These are phyloP conservation scores for Lodderomyces margitis DNA, from an alignment of 1,139 yeast species.

Conservation along the genomic window DNA sequence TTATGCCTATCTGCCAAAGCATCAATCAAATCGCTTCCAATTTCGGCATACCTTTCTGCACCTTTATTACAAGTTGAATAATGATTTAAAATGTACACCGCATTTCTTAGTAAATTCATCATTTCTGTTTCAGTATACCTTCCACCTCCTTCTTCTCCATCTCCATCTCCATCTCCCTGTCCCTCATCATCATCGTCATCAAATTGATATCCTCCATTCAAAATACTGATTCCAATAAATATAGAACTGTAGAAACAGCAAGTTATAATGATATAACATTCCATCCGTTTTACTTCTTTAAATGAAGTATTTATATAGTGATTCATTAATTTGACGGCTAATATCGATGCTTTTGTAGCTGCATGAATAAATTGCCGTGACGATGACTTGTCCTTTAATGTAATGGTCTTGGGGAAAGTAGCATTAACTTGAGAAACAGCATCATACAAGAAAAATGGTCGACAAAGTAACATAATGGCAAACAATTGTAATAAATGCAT, in stretches of 20 bases:
- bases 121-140: constrained; percentile 18
- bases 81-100: constrained; percentile 16
- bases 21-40: constrained; percentile 17
- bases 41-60: constrained; percentile 18
- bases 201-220: constrained; percentile 14
- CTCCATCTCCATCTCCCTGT: background rate
- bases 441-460: constrained; percentile 45
- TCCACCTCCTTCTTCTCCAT: constrained; percentile 12
- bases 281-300: constrained; percentile 15
- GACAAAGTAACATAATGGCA: constrained; percentile 40
- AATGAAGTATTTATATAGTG: constrained; percentile 17
- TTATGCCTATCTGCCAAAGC: constrained; percentile 14
- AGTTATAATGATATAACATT: constrained; percentile 18
- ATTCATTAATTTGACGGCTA: constrained; percentile 18
- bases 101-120: constrained; percentile 14
- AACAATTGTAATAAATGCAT: constrained; percentile 40
- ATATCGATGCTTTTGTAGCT: constrained; percentile 18
- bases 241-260: constrained; percentile 19
- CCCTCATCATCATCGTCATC: background rate
- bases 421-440: constrained; percentile 14
- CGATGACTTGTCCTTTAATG: constrained; percentile 11
- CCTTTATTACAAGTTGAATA: constrained; percentile 18
- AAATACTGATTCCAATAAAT: constrained; percentile 18
- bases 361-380: constrained; percentile 17
- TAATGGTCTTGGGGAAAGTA: constrained; percentile 5